These are phyloP conservation scores for Fraxinus ornus DNA, from an alignment of 305 asterid genomes.

Conservation along the genomic window DNA sequence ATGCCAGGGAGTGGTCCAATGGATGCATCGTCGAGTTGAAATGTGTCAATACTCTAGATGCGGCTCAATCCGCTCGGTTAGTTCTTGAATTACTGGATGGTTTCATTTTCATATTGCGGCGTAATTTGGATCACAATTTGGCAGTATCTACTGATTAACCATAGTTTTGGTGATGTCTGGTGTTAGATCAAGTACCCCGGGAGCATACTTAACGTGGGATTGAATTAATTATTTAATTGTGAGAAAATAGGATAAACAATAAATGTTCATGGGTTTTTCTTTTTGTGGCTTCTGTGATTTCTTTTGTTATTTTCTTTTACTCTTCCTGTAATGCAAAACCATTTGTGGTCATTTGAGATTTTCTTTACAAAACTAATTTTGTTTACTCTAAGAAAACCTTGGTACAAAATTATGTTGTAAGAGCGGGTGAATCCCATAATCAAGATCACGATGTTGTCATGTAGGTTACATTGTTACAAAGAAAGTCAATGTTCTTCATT, in stretches of 20 bases:
- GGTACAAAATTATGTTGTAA: background rate
- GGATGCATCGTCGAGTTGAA: background rate
- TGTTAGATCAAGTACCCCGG: conserved; percentile 11
- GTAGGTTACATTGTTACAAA: background rate
- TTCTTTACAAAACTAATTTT: background rate
- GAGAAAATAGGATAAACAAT: conserved; percentile 4
- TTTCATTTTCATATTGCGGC: background rate
- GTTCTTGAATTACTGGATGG: background rate
- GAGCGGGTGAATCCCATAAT: background rate
- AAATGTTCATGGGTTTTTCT: background rate
- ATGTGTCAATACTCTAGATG: background rate
- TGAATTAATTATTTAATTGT: background rate
- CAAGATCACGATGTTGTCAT: background rate
- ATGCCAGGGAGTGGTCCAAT: background rate
- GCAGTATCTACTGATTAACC: background rate
- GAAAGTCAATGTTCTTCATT: background rate
- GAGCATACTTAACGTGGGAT: background rate
- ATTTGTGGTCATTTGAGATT: background rate
- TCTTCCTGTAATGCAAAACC: background rate
- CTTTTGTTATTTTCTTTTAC: background rate
- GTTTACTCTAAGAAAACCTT: background rate
- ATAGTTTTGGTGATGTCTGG: conserved; percentile 16
- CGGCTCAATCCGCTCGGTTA: background rate
- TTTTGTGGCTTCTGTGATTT: background rate
- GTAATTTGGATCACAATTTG: background rate